Conservation (phyloP, 139 green algal genomes). For the Chlorella sorokiniana region DNA sequence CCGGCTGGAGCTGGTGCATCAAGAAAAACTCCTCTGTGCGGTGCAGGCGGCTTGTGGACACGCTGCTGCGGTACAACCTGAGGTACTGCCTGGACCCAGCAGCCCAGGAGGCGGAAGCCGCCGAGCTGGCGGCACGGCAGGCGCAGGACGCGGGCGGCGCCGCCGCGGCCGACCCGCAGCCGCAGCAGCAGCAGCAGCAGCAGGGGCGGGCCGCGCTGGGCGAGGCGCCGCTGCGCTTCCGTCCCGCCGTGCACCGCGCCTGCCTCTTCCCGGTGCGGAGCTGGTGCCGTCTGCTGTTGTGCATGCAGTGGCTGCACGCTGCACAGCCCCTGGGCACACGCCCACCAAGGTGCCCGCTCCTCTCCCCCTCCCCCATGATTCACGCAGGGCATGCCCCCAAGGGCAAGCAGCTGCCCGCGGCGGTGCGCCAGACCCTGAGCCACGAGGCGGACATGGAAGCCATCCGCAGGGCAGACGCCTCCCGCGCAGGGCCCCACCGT, state of each 20-base stretch:
- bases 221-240: slow-evolving; percentile 39
- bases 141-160: no score
- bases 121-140: background rate
- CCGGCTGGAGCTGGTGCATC: background rate
- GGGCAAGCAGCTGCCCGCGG: slow-evolving; percentile 51
- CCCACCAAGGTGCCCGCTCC: background rate
- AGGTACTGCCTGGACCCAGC: slow-evolving; percentile 43
- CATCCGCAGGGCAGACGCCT: slow-evolving; percentile 65
- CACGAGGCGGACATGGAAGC: slow-evolving; percentile 68
- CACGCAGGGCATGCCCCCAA: slow-evolving; percentile 28
- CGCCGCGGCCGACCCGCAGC: background rate
- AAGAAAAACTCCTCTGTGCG: background rate
- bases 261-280: slow-evolving; percentile 36
- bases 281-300: background rate
- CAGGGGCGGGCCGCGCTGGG: background rate
- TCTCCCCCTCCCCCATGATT: background rate
- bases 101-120: slow-evolving; percentile 41
- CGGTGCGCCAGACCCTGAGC: slow-evolving; percentile 76
- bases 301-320: background rate
- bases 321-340: no score
- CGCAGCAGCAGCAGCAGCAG: slow-evolving; percentile 6
- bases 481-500: background rate
- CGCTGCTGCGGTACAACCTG: slow-evolving; percentile 71
- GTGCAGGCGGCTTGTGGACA: slow-evolving; percentile 44
- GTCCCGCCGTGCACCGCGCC: slow-evolving; percentile 47